phyloP scores from a whole-genome alignment of 148 eudicot species.

The Heliamphora exappendiculata region DNA sequence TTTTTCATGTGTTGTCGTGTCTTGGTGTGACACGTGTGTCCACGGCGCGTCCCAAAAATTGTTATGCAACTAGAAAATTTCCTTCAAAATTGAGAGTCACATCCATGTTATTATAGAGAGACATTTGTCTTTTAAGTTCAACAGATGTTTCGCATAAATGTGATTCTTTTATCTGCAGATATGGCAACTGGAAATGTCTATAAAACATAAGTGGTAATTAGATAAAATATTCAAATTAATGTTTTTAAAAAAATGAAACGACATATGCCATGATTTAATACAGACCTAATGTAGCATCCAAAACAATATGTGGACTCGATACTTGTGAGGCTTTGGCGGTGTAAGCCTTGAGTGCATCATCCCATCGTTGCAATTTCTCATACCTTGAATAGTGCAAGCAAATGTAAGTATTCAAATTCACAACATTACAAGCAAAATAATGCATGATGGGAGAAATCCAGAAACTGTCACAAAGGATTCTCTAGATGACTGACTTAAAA shows the following conservation, averaged over 20 bases:
- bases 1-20: too few species aligned
- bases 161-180: background rate
- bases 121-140: background rate
- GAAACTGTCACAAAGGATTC: background rate
- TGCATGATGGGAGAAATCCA: conserved; percentile 6
- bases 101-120: background rate
- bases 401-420: conserved; percentile 12
- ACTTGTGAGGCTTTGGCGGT: conserved; percentile 69
- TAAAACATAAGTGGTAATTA: background rate
- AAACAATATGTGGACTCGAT: conserved; percentile 51
- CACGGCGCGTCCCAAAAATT: background rate
- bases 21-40: too few species aligned
- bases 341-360: conserved; percentile 92
- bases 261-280: background rate
- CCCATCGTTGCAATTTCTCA: conserved; percentile 97
- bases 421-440: background rate
- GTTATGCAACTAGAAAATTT: background rate
- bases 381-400: conserved; percentile 49
- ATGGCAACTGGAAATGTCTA: background rate
- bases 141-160: background rate
- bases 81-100: background rate
- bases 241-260: background rate
- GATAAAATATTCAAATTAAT: background rate
- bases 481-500: background rate
- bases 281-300: conserved; percentile 93